Evolutionary conservation across 345 rosid species (phyloP).

Genomic region (Cardamine occulta): DNA sequence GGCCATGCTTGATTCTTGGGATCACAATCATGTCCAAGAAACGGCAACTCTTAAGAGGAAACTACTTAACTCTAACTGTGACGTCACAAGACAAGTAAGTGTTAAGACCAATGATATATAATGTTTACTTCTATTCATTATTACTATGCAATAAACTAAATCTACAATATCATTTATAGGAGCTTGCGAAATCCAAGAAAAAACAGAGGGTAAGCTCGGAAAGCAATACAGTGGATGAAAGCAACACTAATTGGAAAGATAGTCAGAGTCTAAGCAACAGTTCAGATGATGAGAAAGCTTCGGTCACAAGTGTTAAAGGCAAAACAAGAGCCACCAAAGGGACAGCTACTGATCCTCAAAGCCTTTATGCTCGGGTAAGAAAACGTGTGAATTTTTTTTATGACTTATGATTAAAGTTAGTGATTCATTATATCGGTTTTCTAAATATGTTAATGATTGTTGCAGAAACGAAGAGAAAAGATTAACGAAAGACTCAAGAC

Average conservation of each 20-base stretch:
- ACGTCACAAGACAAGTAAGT: slow-evolving; percentile 40
- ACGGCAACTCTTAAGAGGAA: slow-evolving; percentile 34
- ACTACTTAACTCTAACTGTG: slow-evolving; percentile 27
- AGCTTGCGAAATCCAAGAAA: slow-evolving; percentile 49
- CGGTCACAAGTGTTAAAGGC: slow-evolving; percentile 60
- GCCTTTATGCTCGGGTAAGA: slow-evolving; percentile 89
- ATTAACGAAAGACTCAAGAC: slow-evolving; percentile 79
- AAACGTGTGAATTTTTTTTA: neutral
- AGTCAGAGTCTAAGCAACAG: slow-evolving; percentile 60
- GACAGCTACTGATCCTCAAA: slow-evolving; percentile 94
- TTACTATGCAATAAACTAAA: slow-evolving; percentile 16
- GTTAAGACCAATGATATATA: neutral
- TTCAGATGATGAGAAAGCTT: slow-evolving; percentile 69
- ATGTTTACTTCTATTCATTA: neutral
- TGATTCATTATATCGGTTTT: neutral
- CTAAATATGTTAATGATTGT: neutral
- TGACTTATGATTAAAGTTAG: neutral
- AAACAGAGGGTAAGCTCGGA: slow-evolving; percentile 44
- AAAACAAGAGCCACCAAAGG: slow-evolving; percentile 78
- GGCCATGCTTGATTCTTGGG: slow-evolving; percentile 41
- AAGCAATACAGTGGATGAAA: slow-evolving; percentile 45
- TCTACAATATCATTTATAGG: slow-evolving; percentile 25
- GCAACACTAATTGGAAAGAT: slow-evolving; percentile 50
- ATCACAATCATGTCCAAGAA: slow-evolving; percentile 37
- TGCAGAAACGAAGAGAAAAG: slow-evolving; percentile 87